Percentiles rank a stretch among this genome's conserved stretches.
Evolutionary conservation across 1,139 yeast genomes (phyloP).

Genomic region (Yamadazyma taylorii): DNA sequence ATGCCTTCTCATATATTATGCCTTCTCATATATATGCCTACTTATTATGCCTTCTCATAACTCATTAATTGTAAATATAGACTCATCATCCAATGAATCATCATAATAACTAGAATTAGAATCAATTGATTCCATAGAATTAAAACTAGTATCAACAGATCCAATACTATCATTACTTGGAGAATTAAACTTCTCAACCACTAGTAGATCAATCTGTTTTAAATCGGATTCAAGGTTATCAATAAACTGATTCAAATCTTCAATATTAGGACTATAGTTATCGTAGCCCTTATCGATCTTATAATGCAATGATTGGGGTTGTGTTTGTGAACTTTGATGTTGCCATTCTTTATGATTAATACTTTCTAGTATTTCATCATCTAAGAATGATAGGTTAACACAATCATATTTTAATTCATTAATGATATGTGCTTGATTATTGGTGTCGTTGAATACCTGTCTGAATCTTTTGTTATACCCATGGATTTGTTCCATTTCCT

Average conservation of each 20-base stretch:
- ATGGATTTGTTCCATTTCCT: neutral
- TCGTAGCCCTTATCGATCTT: no score
- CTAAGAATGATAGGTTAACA: conserved; percentile 24
- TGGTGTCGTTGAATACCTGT: conserved; percentile 23
- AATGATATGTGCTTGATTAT: conserved; percentile 24
- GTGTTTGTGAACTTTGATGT: no score
- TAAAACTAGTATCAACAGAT: neutral
- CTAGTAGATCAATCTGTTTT: neutral
- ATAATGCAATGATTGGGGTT: no score
- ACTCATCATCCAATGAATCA: conserved; percentile 1
- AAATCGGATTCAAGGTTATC: conserved; percentile 1
- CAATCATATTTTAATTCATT: conserved; percentile 25
- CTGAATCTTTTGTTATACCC: neutral
- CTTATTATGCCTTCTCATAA: neutral
- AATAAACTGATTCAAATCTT: conserved; percentile 1
- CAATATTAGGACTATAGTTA: neutral
- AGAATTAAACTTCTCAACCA: neutral
- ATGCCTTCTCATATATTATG: no score
- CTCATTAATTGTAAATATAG: conserved; percentile 2
- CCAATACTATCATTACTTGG: neutral
- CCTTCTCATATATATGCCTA: no score
- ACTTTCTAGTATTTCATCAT: conserved; percentile 8
- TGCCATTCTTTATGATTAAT: no score
- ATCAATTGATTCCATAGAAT: conserved; percentile 1
- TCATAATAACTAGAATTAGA: conserved; percentile 2